Conservation (phyloP, 768 basidiomycete species). For the Tubosaeta sp. region DNA sequence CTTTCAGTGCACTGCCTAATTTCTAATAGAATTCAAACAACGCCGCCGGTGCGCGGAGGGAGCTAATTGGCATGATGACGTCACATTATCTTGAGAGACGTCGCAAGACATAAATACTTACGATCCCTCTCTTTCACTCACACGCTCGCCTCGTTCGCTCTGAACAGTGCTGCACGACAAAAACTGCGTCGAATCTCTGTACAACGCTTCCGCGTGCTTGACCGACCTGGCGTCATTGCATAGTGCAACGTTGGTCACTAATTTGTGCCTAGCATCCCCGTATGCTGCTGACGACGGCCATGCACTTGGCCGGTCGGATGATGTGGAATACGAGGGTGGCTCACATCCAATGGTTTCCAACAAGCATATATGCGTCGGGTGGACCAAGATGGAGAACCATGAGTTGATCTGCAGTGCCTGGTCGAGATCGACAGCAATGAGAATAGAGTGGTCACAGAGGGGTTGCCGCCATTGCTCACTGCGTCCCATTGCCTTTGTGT, state of each 20-base stretch:
- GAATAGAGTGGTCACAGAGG: background rate
- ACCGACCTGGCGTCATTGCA: too few relatives aligned
- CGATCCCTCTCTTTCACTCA: too few relatives aligned
- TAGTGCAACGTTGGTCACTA: background rate
- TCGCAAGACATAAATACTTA: too few relatives aligned
- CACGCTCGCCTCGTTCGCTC: too few relatives aligned
- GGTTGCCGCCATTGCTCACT: background rate
- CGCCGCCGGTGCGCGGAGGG: too few relatives aligned
- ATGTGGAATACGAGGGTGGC: slow-evolving; percentile 7
- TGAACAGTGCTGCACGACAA: too few relatives aligned
- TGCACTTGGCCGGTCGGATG: slow-evolving; percentile 2
- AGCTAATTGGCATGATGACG: too few relatives aligned
- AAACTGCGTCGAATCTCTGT: too few relatives aligned
- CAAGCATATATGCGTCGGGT: background rate
- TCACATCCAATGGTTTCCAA: slow-evolving; percentile 6
- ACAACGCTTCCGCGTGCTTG: too few relatives aligned
- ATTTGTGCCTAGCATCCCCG: slow-evolving; percentile 10
- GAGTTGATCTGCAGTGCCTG: background rate
- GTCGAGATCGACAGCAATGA: background rate
- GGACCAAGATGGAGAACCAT: background rate
- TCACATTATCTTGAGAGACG: too few relatives aligned
- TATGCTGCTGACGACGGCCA: slow-evolving; percentile 4
- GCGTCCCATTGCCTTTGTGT: background rate
- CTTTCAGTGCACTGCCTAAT: too few relatives aligned
- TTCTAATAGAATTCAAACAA: too few relatives aligned